Conservation (phyloP, 768 basidiomycete genomes). For the Russula sp. region DNA sequence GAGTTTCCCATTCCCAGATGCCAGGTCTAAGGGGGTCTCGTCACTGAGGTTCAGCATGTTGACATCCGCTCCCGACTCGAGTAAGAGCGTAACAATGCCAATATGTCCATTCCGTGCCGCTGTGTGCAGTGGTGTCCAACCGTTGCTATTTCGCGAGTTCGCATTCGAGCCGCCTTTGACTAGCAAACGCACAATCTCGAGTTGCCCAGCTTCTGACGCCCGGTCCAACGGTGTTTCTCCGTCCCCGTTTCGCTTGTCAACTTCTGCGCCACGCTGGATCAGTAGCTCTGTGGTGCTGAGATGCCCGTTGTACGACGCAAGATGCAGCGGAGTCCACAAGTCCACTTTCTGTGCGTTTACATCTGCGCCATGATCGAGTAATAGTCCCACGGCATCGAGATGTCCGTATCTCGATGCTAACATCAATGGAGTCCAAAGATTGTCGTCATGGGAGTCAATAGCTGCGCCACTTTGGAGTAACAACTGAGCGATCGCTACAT, state of each 20-base stretch:
- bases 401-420: background rate
- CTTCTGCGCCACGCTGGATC: background rate
- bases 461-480: background rate
- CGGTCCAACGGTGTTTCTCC: background rate
- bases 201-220: background rate
- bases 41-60: background rate
- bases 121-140: background rate
- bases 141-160: background rate
- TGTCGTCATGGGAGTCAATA: background rate
- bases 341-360: background rate
- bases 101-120: background rate
- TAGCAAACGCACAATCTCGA: background rate
- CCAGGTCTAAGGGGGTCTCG: background rate
- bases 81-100: background rate
- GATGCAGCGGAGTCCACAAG: background rate
- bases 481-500: background rate
- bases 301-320: background rate
- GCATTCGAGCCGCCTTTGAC: background rate
- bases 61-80: background rate
- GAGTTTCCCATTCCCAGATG: too few species aligned
- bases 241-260: background rate
- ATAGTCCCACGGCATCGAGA: background rate
- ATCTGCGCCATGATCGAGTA: background rate
- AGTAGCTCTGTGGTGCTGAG: background rate
- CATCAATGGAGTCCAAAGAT: background rate